These are phyloP conservation scores for Ogataea paraovalis DNA, from an alignment of 805 yeast species.

Conservation along the genomic window DNA sequence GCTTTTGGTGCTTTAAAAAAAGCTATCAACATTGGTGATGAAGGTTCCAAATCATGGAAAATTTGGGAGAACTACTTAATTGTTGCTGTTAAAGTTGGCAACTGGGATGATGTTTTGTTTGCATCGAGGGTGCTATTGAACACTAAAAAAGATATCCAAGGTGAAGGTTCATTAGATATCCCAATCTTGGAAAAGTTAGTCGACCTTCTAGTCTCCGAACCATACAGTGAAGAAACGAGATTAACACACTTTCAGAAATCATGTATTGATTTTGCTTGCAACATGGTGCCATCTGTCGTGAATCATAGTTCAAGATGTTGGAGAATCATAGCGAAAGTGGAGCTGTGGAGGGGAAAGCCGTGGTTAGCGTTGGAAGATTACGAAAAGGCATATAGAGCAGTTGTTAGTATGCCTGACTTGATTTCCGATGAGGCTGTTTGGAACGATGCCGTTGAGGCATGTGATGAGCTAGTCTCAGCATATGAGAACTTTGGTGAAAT, in stretches of 20 bases:
- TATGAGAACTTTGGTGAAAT: slow-evolving; percentile 84
- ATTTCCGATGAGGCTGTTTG: slow-evolving; percentile 59
- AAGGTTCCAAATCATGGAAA: slow-evolving; percentile 69
- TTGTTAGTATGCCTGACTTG: slow-evolving; percentile 59
- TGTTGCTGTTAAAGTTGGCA: slow-evolving; percentile 76
- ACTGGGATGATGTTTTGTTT: slow-evolving; percentile 82
- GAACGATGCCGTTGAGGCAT: slow-evolving; percentile 76
- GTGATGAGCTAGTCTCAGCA: slow-evolving; percentile 76
- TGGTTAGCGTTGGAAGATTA: slow-evolving; percentile 84
- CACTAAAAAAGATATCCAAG: slow-evolving; percentile 49
- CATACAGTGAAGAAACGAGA: slow-evolving; percentile 33
- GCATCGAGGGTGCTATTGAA: slow-evolving; percentile 67
- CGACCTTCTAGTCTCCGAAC: slow-evolving; percentile 57
- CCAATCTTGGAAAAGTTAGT: slow-evolving; percentile 72
- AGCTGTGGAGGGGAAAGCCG: slow-evolving; percentile 80
- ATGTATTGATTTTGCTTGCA: slow-evolving; percentile 70
- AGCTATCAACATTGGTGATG: slow-evolving; percentile 67
- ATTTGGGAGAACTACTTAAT: slow-evolving; percentile 84
- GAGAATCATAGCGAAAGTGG: slow-evolving; percentile 81
- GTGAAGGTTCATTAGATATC: slow-evolving; percentile 67
- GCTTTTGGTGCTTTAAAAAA: slow-evolving; percentile 82
- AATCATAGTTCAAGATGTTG: slow-evolving; percentile 68
- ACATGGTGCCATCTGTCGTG: slow-evolving; percentile 61
- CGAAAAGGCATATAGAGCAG: slow-evolving; percentile 81
- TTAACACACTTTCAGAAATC: slow-evolving; percentile 61